phyloP scores from a whole-genome alignment of 495 filamentous ascomycete species.

The Thermochaetoides thermophila region DNA sequence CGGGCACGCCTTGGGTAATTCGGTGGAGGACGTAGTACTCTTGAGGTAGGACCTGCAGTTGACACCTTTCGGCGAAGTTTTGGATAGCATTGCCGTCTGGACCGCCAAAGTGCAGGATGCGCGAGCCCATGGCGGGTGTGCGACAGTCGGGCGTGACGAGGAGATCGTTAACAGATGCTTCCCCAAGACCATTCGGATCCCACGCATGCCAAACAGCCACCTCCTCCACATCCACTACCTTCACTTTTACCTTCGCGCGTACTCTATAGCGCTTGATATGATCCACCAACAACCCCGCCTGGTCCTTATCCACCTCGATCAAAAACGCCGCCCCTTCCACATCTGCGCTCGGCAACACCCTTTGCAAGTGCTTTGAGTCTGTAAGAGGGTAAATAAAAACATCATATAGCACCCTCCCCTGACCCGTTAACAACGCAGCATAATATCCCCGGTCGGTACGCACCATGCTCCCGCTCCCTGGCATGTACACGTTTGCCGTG shows the following conservation, averaged over 20 bases:
- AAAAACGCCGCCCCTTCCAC: slow-evolving; percentile 34
- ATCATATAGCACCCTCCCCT: slow-evolving; percentile 73
- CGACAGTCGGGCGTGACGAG: slow-evolving; percentile 41
- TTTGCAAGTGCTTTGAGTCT: no score
- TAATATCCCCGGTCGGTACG: slow-evolving; percentile 41
- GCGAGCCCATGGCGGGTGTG: slow-evolving; percentile 52
- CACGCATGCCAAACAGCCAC: slow-evolving; percentile 53
- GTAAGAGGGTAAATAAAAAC: slow-evolving; percentile 66
- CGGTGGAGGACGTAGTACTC: slow-evolving; percentile 51
- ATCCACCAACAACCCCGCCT: slow-evolving; percentile 42
- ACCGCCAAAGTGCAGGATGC: slow-evolving; percentile 29
- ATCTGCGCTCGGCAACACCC: not conserved
- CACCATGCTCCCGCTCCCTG: slow-evolving; percentile 5
- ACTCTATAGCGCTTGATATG: slow-evolving; percentile 77
- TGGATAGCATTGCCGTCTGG: not conserved
- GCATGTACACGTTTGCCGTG: slow-evolving; percentile 54
- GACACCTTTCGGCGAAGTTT: slow-evolving; percentile 14
- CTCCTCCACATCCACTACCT: slow-evolving; percentile 47
- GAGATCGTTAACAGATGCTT: not conserved
- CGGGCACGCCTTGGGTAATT: slow-evolving; percentile 63
- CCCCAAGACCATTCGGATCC: slow-evolving; percentile 13
- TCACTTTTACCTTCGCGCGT: slow-evolving; percentile 58
- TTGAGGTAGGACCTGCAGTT: slow-evolving; percentile 16
- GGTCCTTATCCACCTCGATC: slow-evolving; percentile 63
- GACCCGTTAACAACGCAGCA: slow-evolving; percentile 69